Evolutionary conservation across 176 grass and related monocot genomes (phyloP).

Genomic region (Pontederia crassipes): DNA sequence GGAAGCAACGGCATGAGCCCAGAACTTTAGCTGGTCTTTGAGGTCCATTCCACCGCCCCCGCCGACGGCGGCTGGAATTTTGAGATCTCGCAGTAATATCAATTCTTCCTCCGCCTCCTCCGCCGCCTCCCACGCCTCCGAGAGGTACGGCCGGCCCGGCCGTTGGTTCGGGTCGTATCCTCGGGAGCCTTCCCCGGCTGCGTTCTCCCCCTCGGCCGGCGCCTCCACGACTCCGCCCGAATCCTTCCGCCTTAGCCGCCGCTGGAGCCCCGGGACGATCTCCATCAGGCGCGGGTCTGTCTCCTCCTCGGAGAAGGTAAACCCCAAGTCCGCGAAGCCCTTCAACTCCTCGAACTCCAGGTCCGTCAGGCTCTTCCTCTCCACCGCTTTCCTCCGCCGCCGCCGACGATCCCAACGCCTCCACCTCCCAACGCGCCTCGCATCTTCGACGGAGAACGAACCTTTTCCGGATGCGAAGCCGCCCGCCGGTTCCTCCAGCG

Average conservation of each 20-base stretch:
- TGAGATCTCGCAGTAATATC: conserved; percentile 41
- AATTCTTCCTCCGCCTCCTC: conserved; percentile 42
- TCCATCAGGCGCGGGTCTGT: conserved; percentile 35
- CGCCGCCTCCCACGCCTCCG: conserved; percentile 59
- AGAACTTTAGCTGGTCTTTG: conserved; percentile 67
- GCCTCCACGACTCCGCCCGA: neutral
- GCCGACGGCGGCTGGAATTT: conserved; percentile 26
- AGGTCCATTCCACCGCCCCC: conserved; percentile 29
- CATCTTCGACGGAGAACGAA: neutral
- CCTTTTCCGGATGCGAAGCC: neutral
- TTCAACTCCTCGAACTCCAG: conserved; percentile 87
- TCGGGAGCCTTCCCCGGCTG: neutral
- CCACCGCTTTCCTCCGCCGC: conserved; percentile 5
- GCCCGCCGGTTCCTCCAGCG: conserved; percentile 8
- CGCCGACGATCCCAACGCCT: conserved; percentile 4
- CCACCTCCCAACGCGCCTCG: neutral
- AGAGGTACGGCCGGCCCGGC: conserved; percentile 50
- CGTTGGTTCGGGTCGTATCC: too few species aligned
- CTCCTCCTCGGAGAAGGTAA: conserved; percentile 74
- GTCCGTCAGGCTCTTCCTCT: conserved; percentile 66
- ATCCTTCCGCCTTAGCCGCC: conserved; percentile 16
- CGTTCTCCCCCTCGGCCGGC: neutral
- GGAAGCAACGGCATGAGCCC: conserved; percentile 89
- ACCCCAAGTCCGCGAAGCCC: conserved; percentile 66
- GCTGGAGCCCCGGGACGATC: conserved; percentile 60